Base-by-base conservation (phyloP, 176 grass and related monocot genomes). In the Poa pratensis region DNA sequence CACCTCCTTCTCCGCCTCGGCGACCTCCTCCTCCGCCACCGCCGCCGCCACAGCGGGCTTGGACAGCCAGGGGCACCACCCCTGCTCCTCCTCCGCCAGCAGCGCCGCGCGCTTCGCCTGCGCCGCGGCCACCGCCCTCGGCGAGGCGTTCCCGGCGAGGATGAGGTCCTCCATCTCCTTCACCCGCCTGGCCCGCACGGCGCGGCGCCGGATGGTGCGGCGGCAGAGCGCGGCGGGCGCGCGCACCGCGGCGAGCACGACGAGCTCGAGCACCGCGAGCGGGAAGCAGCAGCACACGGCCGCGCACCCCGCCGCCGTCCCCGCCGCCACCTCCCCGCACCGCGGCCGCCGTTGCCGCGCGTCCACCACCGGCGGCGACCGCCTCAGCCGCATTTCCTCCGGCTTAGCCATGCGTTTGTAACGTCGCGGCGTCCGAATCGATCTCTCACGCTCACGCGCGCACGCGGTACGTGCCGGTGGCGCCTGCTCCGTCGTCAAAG, bases 281-380 rank as follows among this genome's bases (percentile, higher is more conserved):
- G 96, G 96, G 69, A 92, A 81, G 79, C 93, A 98, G 88, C 87
- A 92, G 80, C 80, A 89, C 27, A 94, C 93, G 0, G 93, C 89
- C 1, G 86, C 96, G 77, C 89, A 89, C 23, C 68, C 93, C 6
- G 96, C 91, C 62, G 91, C 83, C 13, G 96, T 89, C 37, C 91
- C 96, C 0, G 93, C 96, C 13, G 94, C 93, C 77, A 90, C 78
- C 93, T 93, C 96, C 46, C 87, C 90, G 81, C 81, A 85, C 83
- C 37, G 66, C 45, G 43, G 84, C 75, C 70, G 84, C 69, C 73
- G 73, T 69, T 55, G 78, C 85, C 57, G 80, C 23, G 19, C 46
- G 23, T 68, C 61, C 73, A 50, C 11, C 66, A 77, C 75, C 57
- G 82, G 73, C 4, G 82, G 75, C 4, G 86, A 80, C 76, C 61